Evolutionary conservation across 441 rosid species (phyloP), one percentile per base, ranked within the genome.

Genomic region (Erodium texanum): DNA sequence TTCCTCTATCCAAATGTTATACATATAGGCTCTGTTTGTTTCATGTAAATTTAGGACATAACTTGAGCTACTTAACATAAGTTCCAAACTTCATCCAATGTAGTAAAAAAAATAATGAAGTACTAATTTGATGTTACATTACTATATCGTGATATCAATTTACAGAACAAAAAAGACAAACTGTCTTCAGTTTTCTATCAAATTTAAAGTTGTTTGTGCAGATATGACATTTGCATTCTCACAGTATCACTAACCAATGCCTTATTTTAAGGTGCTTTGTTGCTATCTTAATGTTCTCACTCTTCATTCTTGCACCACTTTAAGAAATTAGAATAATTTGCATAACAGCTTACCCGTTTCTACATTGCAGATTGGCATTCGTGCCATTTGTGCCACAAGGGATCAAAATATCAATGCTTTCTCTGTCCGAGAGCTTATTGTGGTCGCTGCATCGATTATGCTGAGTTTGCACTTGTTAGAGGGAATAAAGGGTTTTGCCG

Each of bases 371-470:
- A 67, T 71, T 76, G 84, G 68, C 92, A 87, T 77, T 81, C 70
- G 56, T 87, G 92, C 79, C 69, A 68, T 3, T 7, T 64, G 3
- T 87, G 92, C 73, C 29, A 63, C 4, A 84, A 83, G 69, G 10
- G 79, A 22, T 58, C 89, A 15, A 82, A 77, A 67, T 65, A 75
- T 59, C 71, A 68, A 68, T 87, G 89, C 88, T 84, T 78, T 71
- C 76, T 81, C 74, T 87, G 89, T 75, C 88, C 88, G 24, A 66
- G 56, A 67, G 83, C 88, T 52, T 64, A 80, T 43, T 87, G 92
- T 15, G 77, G 79, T 16, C 61, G 66, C 54, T 87, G 92, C 74
- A 36, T 76, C 43, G 43, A 54, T 52, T 70, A 65, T 68, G 73
- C 79, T 38, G 81, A 78, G 15, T 80, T 87, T 63, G 81, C 72